These are phyloP conservation scores for Taxawa tesnikishii DNA, from an alignment of 2,329 filamentous ascomycete species.

Conservation along the genomic window DNA sequence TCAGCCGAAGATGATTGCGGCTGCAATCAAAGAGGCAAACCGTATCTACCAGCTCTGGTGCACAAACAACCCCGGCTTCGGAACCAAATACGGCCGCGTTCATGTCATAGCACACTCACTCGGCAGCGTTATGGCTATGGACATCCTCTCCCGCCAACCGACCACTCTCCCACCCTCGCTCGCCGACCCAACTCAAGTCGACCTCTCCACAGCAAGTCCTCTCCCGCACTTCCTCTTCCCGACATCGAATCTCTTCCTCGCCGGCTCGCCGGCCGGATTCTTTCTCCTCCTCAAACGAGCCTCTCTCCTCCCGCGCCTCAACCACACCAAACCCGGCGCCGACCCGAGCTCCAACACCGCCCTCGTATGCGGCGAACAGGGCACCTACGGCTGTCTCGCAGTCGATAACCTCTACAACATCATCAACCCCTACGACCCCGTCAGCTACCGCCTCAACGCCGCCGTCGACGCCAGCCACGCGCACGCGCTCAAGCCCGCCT, in stretches of 20 bases:
- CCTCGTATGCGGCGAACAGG: constrained; percentile 62
- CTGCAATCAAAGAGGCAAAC: constrained; percentile 82
- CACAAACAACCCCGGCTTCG: constrained; percentile 79
- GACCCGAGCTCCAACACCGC: constrained; percentile 37
- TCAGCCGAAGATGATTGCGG: constrained; percentile 86
- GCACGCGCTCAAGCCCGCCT: constrained; percentile 60
- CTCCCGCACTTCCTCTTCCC: constrained; percentile 71
- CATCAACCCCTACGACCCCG: constrained; percentile 63
- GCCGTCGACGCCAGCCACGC: constrained; percentile 76
- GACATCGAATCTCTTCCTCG: constrained; percentile 77
- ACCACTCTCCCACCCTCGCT: constrained; percentile 46
- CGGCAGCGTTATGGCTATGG: constrained; percentile 87
- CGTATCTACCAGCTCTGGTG: constrained; percentile 95
- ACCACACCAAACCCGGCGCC: constrained; percentile 59
- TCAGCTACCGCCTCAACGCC: constrained; percentile 85
- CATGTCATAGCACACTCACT: constrained; percentile 90
- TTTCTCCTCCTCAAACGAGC: constrained; percentile 76
- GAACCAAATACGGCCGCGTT: constrained; percentile 60
- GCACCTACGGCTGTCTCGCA: constrained; percentile 77
- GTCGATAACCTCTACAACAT: constrained; percentile 97
- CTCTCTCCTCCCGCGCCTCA: constrained; percentile 61
- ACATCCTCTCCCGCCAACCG: constrained; percentile 82
- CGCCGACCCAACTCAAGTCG: constrained; percentile 16
- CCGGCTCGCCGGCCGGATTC: constrained; percentile 83
- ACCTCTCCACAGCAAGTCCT: constrained; percentile 11